phyloP scores from a whole-genome alignment of 2,329 filamentous ascomycete species.

The Monosporascus sp. region DNA sequence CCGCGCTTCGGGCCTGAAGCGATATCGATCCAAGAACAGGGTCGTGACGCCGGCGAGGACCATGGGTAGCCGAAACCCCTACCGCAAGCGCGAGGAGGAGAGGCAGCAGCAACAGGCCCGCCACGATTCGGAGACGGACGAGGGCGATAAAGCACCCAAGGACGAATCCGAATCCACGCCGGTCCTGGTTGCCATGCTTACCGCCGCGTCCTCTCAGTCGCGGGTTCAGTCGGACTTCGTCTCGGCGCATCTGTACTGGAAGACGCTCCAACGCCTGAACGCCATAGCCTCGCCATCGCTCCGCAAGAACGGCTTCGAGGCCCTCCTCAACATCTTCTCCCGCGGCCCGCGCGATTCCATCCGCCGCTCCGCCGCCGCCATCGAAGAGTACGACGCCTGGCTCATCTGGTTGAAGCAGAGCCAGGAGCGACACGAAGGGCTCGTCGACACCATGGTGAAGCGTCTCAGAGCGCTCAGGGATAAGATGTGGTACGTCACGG shows the following conservation, averaged over 20 bases:
- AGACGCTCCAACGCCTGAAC: slow-evolving; percentile 69
- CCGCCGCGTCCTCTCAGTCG: slow-evolving; percentile 70
- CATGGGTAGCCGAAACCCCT: slow-evolving; percentile 55
- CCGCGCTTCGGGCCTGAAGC: slow-evolving; percentile 56
- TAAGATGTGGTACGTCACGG: slow-evolving; percentile 98
- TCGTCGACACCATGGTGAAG: slow-evolving; percentile 69
- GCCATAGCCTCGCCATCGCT: slow-evolving; percentile 56
- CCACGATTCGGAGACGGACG: slow-evolving; percentile 24
- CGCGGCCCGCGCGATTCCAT: slow-evolving; percentile 66
- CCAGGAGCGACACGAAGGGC: slow-evolving; percentile 69
- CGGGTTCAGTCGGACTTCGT: slow-evolving; percentile 78
- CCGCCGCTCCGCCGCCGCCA: slow-evolving; percentile 63
- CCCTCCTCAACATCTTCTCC: slow-evolving; percentile 68
- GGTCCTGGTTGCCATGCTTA: slow-evolving; percentile 66
- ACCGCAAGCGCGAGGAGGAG: slow-evolving; percentile 35
- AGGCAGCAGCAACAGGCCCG: slow-evolving; percentile 17
- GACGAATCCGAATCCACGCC: slow-evolving; percentile 39
- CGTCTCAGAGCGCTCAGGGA: slow-evolving; percentile 73
- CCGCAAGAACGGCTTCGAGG: slow-evolving; percentile 63
- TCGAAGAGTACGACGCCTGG: slow-evolving; percentile 76
- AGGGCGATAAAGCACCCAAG: slow-evolving; percentile 17
- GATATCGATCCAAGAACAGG: slow-evolving; percentile 55
- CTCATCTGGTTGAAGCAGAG: slow-evolving; percentile 79
- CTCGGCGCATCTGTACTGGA: slow-evolving; percentile 79
- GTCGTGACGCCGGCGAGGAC: slow-evolving; percentile 47